Evolutionary conservation across 257 asterid genomes (phyloP), one percentile per base, ranked within the genome.

Genomic region (Capsicum rhomboideum): DNA sequence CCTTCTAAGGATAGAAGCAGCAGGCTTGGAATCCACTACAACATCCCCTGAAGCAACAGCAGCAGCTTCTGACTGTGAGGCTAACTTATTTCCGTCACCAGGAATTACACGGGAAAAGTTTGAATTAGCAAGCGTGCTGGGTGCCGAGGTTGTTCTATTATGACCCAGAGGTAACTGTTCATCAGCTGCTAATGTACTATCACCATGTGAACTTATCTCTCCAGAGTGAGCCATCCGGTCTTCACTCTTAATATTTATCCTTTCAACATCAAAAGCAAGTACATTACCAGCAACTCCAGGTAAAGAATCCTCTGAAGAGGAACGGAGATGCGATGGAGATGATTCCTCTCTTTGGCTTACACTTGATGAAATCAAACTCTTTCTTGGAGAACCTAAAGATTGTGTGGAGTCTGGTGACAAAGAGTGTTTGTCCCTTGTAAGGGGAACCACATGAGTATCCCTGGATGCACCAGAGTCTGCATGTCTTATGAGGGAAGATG

Each of bases 1-100:
- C 85, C 94, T 91, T 75, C 77, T 93, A 21, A 91, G 88, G 79
- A 83, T 83, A 78, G 83, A 90, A 66, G 89, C 85, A 78, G 88
- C 88, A 68, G 93, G 90, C 86, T 84, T 91, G 68, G 91, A 78
- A 72, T 94, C 94, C 9, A 90, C 82, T 12, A 84, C 85, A 83
- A 89, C 93, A 91, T 93, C 98, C 49, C 93, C 93, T 21, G 95
- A 91, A 80, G 90, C 92, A 85, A 91, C 95, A 44, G 84, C 77
- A 78, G 87, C 88, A 29, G 89, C 91, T 55, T 90, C 89, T 54
- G 90, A 89, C 77, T 77, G 89, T n/a, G 92, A 90, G 55, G 90
- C 82, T 82, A 84, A 88, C 80, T 91, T 93, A 85, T 89, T 93
- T 77, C 89, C 90, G 53, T 91, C 93, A 61, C 86, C 89, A 56